Base-by-base conservation (phyloP, 495 filamentous ascomycete genomes). In the Annulohypoxylon nitens region DNA sequence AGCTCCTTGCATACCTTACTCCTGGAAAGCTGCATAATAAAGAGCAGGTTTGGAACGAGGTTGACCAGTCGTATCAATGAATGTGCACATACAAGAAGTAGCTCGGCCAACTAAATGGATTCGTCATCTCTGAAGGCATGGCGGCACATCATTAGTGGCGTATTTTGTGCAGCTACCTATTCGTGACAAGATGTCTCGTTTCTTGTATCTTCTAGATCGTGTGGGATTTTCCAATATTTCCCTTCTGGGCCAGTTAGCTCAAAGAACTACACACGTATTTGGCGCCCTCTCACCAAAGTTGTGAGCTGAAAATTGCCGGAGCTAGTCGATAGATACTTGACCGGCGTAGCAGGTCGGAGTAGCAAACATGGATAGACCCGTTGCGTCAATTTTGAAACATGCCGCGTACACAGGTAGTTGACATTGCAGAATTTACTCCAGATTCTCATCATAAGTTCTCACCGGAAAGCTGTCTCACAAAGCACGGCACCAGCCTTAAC, bases 1-100 rank as follows among this genome's bases (percentile, higher is more conserved):
- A 74, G 61, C 67, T 61, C 61, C 61, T 73, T 64, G 71, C 65
- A 73, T 73, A 30, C 62, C 51, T 30, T 53, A 33, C 37, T 16
- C 26, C 11, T 23, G 51, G 26, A 48, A 16, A 62, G 55, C 47
- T 63, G 57, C 67, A 70, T 59, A 58, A 25, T 14, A 53, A 18
- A 50, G 48, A 58, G 30, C 47, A 69, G 36, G 30, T 48, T 61
- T 62, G 7, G 5, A 18, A 48, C 6, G 50, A 37, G 2, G 39
- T 63, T 34, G 66, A 25, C 66, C 67, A 66, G 48, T 70, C 23
- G 69, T 36, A 62, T 63, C 23, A 33, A 57, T 39, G 41, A 12
- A 43, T 53, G 3, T 26, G n/a, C 25, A 43, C 10, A 20, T 34
- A 64, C 11, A 57, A 48, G 66, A 60, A 66, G 57, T 60, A 63